Conservation (phyloP, 169 alveolate genomes). For the Fabrea salina region DNA sequence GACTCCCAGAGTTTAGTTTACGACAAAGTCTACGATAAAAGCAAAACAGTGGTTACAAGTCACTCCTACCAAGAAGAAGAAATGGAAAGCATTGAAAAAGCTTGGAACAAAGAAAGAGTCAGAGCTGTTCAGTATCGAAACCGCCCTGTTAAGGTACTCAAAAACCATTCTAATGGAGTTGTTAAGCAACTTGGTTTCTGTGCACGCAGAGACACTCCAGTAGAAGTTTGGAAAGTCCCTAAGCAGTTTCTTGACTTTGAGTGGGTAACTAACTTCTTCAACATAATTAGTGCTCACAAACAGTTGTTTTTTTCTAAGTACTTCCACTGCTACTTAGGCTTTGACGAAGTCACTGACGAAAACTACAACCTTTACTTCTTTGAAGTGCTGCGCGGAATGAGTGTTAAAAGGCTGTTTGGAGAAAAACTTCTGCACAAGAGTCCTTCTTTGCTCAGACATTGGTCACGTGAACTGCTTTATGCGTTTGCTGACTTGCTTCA, state of each 20-base stretch:
- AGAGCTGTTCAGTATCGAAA: constrained; percentile 63
- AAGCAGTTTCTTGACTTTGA: constrained; percentile 50
- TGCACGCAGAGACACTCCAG: constrained; percentile 65
- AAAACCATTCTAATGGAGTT: constrained; percentile 53
- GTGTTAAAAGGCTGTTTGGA: constrained; percentile 36
- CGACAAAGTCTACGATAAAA: constrained; percentile 62
- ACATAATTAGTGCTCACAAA: constrained; percentile 49
- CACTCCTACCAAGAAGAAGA: constrained; percentile 53
- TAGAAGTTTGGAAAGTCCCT: constrained; percentile 62
- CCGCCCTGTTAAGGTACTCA: constrained; percentile 50
- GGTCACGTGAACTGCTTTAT: constrained; percentile 63
- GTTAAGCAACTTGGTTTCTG: constrained; percentile 60
- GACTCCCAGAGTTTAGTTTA: constrained; percentile 64
- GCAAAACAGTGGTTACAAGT: constrained; percentile 38
- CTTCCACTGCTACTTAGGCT: constrained; percentile 62
- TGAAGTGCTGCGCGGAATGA: constrained; percentile 55
- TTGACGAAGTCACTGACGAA: constrained; percentile 58
- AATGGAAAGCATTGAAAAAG: constrained; percentile 57
- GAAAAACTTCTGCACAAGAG: constrained; percentile 25
- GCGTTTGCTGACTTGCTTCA: constrained; percentile 63
- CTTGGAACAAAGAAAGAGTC: constrained; percentile 55
- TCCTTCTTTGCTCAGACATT: constrained; percentile 49
- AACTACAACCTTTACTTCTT: constrained; percentile 62
- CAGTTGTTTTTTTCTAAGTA: constrained; percentile 64
- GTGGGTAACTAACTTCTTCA: constrained; percentile 40